Conservation (phyloP, 495 filamentous ascomycete genomes). For the Penicillium cinerascens region DNA sequence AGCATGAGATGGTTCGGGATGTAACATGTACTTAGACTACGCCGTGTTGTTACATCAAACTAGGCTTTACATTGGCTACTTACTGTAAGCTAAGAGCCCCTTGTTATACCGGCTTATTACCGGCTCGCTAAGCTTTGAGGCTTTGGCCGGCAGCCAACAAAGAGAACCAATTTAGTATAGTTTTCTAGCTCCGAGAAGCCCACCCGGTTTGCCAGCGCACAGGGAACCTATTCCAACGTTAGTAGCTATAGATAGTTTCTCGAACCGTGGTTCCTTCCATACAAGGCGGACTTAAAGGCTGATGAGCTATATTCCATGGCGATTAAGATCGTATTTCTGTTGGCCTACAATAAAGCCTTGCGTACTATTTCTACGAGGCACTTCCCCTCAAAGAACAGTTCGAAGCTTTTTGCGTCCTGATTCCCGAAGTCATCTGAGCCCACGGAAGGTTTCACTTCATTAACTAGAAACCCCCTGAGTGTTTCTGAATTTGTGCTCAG, state of each 20-base stretch:
- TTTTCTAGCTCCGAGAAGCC: neutral
- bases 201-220: neutral
- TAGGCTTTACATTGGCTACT: neutral
- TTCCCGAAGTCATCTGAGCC: neutral
- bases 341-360: neutral
- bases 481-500: neutral
- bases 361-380: neutral
- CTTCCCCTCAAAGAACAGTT: neutral
- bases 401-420: conserved; percentile 1
- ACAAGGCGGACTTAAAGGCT: neutral
- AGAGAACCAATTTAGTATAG: conserved; percentile 14
- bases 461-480: neutral
- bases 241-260: neutral
- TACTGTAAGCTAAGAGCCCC: neutral
- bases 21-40: conserved; percentile 10
- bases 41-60: conserved; percentile 6
- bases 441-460: conserved; percentile 1
- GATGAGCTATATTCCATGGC: neutral
- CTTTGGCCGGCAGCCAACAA: conserved; percentile 12
- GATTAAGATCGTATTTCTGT: neutral
- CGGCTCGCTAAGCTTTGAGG: neutral
- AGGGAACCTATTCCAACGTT: neutral
- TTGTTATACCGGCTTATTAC: neutral
- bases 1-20: conserved; percentile 2
- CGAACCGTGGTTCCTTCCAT: neutral